Base-by-base conservation (phyloP, 169 alveolate species). In the Amoebophrya sp. region DNA sequence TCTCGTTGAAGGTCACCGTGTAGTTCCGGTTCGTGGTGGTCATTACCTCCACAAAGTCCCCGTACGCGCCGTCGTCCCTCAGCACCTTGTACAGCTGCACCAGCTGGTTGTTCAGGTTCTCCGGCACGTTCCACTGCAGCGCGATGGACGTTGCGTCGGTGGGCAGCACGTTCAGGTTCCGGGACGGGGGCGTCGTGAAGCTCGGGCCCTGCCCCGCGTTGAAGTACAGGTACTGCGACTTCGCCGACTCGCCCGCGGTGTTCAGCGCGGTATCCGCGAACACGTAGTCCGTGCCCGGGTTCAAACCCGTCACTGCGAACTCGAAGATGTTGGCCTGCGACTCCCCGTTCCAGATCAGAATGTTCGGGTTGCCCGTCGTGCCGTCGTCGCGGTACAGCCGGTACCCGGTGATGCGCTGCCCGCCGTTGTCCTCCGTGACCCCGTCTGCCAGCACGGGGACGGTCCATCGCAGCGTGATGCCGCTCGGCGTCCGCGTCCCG, bases 211-310 rank as follows among this genome's bases (percentile, higher is more conserved):
- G 39, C 34, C 40, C 90, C 42, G 90, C 31, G 70, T n/a, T 0
- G 38, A 29, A 38, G 39, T 41, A 41, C 90, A 88, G 26, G 90
- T 88, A 88, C 40, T 88, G 67, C 41, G 34, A 34, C 69, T 88
- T 88, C 41, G 70, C 41, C 39, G 70, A 41, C 90, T 88, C 90
- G 34, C 90, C 90, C 43, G 50, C 90, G 16, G 90, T 58, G 29
- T 88, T 88, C 50, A 88, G 29, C 13, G 90, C 90, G 16, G 90
- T 43, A 5, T 38, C 90, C 41, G 45, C 90, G 41, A 88, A 88
- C 39, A 45, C 58, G 70, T 88, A 88, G 42, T 45, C 38, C 29
- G n/a, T 39, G n/a, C 50, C 40, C 20, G 90, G 90, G 15, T 45
- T 88, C 42, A 88, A 26, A 7, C 90, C 90, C 1, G 90, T 88